A percentile compares a stretch with the other conserved stretches of the same genome.
These are phyloP conservation scores for Pestalotiopsis sp. DNA, from an alignment of 2,329 filamentous ascomycete genomes.

Conservation along the genomic window DNA sequence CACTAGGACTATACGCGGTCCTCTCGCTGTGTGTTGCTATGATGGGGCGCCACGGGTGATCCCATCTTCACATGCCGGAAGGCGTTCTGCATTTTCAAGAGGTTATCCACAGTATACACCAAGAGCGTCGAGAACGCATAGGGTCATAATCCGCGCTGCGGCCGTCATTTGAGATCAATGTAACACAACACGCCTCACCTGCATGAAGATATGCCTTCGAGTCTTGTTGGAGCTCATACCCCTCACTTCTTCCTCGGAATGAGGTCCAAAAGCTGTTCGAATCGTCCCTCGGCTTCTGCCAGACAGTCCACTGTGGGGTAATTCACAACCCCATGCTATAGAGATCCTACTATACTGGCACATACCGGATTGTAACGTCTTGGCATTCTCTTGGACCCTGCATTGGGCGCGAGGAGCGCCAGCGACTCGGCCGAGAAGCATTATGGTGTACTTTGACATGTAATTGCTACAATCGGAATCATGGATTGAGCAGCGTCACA, in stretches of 20 bases:
- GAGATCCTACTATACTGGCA: background rate
- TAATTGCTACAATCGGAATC: background rate
- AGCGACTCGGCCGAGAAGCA: background rate
- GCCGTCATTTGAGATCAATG: background rate
- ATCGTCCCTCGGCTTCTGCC: background rate
- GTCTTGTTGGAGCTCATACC: background rate
- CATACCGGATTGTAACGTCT: background rate
- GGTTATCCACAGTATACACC: background rate
- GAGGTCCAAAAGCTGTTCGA: background rate
- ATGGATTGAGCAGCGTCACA: background rate
- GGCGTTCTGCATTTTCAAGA: background rate
- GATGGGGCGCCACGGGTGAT: background rate
- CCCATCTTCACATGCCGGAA: background rate
- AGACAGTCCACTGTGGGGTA: background rate
- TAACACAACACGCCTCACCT: background rate
- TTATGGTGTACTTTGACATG: background rate
- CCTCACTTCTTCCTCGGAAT: background rate
- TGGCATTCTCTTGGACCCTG: background rate
- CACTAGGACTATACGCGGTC: background rate
- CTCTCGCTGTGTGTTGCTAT: background rate
- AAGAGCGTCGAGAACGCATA: no score
- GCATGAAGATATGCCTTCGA: background rate
- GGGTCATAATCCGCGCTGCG: no score
- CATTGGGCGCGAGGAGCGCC: background rate
- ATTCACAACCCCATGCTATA: background rate